phyloP scores from a whole-genome alignment of 495 filamentous ascomycete genomes.

The Viridothelium virens region DNA sequence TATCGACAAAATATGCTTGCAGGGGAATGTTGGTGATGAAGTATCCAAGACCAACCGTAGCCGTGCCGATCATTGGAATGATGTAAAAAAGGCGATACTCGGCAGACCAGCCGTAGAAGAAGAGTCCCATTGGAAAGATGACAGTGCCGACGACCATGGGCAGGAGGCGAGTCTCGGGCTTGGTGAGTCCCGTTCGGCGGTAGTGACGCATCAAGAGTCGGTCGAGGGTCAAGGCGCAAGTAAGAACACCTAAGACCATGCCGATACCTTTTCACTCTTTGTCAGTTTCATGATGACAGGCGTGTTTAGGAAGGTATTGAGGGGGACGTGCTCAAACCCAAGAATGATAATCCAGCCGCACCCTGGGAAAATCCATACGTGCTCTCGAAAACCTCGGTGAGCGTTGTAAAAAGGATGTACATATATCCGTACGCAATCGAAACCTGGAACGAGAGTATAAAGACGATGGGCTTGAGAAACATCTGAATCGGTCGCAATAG shows the following conservation, averaged over 20 bases:
- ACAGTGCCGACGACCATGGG: conserved; percentile 34
- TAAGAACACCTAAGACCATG: conserved; percentile 37
- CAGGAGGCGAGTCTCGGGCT: conserved; percentile 44
- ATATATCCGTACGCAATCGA: too few species aligned
- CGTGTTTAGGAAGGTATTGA: too few species aligned
- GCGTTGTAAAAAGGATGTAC: too few species aligned
- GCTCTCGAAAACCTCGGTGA: too few species aligned
- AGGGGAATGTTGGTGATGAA: not conserved
- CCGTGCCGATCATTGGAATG: not conserved
- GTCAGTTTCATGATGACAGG: conserved; percentile 2
- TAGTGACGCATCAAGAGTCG: conserved; percentile 30
- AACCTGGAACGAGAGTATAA: too few species aligned
- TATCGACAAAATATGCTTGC: not conserved
- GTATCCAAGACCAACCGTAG: not conserved
- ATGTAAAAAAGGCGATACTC: not conserved
- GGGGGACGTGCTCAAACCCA: too few species aligned
- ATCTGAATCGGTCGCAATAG: too few species aligned
- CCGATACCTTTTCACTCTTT: conserved; percentile 42
- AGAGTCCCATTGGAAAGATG: not conserved
- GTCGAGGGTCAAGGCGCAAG: conserved; percentile 14
- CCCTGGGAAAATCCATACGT: too few species aligned
- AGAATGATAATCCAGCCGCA: too few species aligned
- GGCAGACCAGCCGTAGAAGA: not conserved
- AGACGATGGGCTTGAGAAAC: too few species aligned
- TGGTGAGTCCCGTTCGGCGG: conserved; percentile 20